Evolutionary conservation across 345 rosid genomes (phyloP), one percentile per base, ranked within the genome.

Genomic region (Jatropha curcas): DNA sequence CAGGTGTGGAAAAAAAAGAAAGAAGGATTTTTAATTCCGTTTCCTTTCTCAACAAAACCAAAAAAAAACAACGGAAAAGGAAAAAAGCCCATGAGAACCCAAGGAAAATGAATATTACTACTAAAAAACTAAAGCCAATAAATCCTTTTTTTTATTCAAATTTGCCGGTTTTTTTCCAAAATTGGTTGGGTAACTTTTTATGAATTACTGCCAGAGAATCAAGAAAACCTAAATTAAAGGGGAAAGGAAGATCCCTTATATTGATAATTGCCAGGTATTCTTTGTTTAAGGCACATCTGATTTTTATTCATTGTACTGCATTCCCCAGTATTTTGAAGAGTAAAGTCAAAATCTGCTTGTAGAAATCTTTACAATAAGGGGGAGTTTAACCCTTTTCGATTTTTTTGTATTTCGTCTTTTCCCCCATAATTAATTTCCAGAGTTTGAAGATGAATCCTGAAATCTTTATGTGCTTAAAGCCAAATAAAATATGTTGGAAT

Each of bases 391-490:
- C 16, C 50, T n/a, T n/a, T n/a, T n/a, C 34, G 45, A 10, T 20
- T 60, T 48, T 46, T 37, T 20, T 27, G n/a, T n/a, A n/a, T 58
- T 45, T 46, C 20, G 12, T 30, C 48, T 35, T 57, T 67, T 33
- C 35, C 53, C 85, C 55, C n/a, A 34, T n/a, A n/a, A n/a, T n/a
- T n/a, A 63, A 24, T 31, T 5, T 35, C 30, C 76, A 94, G 98
- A 94, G 82, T 94, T 94, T 84, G 98, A 94, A 86, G 98, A 94
- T 84, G 98, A n/a, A 94, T 78, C 98, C 97, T 2, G 96, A n/a
- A n/a, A 94, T 71, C 89, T 94, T 71, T 91, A 94, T 58, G 98
- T 94, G 82, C 74, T 94, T 70, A n/a, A 94, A 83, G 84, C 94
- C 98, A n/a, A 43, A 84, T 90, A 27, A 90, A 80, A 83, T 94